These are phyloP conservation scores for Gomphus sp. DNA, from an alignment of 1,284 basidiomycete species.

Conservation along the genomic window DNA sequence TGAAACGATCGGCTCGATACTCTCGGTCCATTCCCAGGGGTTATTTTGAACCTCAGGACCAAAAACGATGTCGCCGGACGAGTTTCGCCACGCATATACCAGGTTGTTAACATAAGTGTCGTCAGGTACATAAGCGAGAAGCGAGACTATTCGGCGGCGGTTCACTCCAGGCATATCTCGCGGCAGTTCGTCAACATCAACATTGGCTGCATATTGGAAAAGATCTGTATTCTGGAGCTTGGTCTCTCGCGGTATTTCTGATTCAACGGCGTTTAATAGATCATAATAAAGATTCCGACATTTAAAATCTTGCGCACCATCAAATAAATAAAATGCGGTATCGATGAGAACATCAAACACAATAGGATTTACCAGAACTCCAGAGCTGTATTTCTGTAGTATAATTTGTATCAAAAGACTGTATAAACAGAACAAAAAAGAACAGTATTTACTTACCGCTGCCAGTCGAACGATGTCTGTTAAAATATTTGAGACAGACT, in stretches of 20 bases:
- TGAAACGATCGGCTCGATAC: slow-evolving; percentile 42
- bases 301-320: slow-evolving; percentile 38
- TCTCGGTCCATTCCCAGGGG: slow-evolving; percentile 81
- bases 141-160: slow-evolving; percentile 17
- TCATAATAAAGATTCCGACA: not conserved
- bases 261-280: not conserved
- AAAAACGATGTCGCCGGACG: slow-evolving; percentile 37
- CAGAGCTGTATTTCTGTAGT: slow-evolving; percentile 40
- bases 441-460: slow-evolving; percentile 35
- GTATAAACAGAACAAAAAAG: too few relatives aligned
- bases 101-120: slow-evolving; percentile 47
- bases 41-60: slow-evolving; percentile 53
- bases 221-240: slow-evolving; percentile 44
- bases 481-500: slow-evolving; percentile 35
- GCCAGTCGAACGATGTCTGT: slow-evolving; percentile 41
- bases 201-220: slow-evolving; percentile 52
- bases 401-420: slow-evolving; percentile 7
- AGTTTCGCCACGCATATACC: slow-evolving; percentile 41
- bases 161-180: slow-evolving; percentile 35
- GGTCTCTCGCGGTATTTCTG: slow-evolving; percentile 54
- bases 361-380: slow-evolving; percentile 40
- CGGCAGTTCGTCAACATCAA: slow-evolving; percentile 42
- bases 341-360: slow-evolving; percentile 61
- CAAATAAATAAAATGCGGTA: slow-evolving; percentile 61
- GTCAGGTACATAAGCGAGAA: slow-evolving; percentile 45